These are phyloP conservation scores for Russula foetens DNA, from an alignment of 768 basidiomycete species.

Conservation along the genomic window DNA sequence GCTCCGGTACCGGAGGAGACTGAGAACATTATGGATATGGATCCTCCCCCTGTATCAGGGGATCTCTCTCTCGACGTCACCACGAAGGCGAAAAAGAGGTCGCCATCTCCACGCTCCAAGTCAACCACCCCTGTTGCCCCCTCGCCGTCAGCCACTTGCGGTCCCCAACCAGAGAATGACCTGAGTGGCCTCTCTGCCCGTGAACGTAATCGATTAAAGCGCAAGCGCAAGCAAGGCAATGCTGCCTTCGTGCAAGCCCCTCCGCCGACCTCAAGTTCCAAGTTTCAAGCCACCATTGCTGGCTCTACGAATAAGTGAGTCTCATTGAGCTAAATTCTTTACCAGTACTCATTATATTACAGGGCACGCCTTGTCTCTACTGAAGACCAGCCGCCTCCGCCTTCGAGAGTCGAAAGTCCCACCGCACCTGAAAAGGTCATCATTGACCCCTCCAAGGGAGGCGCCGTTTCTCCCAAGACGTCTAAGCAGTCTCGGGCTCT, in stretches of 20 bases:
- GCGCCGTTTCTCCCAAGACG: conserved; percentile 71
- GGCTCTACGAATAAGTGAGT: conserved; percentile 55
- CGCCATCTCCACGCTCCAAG: conserved; percentile 35
- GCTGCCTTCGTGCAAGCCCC: conserved; percentile 67
- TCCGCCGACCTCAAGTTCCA: conserved; percentile 50
- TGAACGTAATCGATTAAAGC: conserved; percentile 88
- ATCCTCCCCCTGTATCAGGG: conserved; percentile 31
- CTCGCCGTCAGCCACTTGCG: conserved; percentile 39
- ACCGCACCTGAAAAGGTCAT: conserved; percentile 56
- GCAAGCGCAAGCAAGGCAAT: conserved; percentile 87
- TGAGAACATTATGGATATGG: conserved; percentile 33
- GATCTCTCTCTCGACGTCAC: conserved; percentile 34
- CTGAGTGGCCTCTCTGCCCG: conserved; percentile 68
- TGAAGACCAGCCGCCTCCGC: conserved; percentile 42
- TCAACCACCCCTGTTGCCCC: conserved; percentile 39
- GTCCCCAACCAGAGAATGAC: conserved; percentile 39
- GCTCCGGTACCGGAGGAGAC: conserved; percentile 27
- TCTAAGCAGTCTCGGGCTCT: conserved; percentile 72
- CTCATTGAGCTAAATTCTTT: not conserved
- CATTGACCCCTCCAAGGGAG: conserved; percentile 77
- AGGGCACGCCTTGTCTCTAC: conserved; percentile 70
- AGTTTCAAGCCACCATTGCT: conserved; percentile 50
- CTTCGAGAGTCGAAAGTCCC: conserved; percentile 53
- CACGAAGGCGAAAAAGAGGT: conserved; percentile 24
- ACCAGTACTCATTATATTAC: not conserved